A percentile compares a stretch with the other conserved stretches of the same genome.
Conservation (phyloP, 768 basidiomycete species). For the Paxillus involutus region DNA sequence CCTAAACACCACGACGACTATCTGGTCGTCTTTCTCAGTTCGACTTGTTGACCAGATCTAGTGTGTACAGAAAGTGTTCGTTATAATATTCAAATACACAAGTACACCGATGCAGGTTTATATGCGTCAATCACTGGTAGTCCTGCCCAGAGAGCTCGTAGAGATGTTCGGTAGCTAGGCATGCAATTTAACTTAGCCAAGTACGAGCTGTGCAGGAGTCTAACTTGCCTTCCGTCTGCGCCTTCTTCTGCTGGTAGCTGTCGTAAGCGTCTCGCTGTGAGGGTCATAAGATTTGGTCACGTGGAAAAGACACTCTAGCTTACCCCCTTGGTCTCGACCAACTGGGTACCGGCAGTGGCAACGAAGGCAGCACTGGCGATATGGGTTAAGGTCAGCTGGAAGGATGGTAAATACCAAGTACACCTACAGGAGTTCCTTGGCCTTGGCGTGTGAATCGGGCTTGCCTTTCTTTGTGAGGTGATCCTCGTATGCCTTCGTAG, state of each 20-base stretch:
- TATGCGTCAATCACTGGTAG: background rate
- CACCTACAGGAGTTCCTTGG: slow-evolving; percentile 22
- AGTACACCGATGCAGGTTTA: background rate
- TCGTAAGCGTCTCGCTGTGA: background rate
- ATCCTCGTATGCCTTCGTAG: slow-evolving; percentile 17
- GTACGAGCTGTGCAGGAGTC: too few species aligned
- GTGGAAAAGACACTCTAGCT: background rate
- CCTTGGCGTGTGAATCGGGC: slow-evolving; percentile 20
- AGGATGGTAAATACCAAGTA: background rate
- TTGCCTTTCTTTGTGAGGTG: slow-evolving; percentile 12
- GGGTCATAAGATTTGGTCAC: background rate
- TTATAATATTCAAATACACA: background rate
- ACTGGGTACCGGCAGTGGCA: slow-evolving; percentile 1
- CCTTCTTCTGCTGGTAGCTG: background rate
- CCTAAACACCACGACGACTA: background rate
- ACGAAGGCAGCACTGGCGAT: slow-evolving; percentile 10
- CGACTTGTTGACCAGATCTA: background rate
- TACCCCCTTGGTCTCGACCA: slow-evolving; percentile 22
- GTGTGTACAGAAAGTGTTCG: background rate
- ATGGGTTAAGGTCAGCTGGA: background rate
- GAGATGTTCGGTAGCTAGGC: background rate
- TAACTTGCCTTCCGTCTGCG: background rate
- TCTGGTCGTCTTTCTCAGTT: too few species aligned
- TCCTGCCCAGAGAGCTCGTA: background rate
- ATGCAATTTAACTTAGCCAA: background rate